Evolutionary conservation across 2,329 filamentous ascomycete genomes (phyloP).

Genomic region (Fusarium illudens): DNA sequence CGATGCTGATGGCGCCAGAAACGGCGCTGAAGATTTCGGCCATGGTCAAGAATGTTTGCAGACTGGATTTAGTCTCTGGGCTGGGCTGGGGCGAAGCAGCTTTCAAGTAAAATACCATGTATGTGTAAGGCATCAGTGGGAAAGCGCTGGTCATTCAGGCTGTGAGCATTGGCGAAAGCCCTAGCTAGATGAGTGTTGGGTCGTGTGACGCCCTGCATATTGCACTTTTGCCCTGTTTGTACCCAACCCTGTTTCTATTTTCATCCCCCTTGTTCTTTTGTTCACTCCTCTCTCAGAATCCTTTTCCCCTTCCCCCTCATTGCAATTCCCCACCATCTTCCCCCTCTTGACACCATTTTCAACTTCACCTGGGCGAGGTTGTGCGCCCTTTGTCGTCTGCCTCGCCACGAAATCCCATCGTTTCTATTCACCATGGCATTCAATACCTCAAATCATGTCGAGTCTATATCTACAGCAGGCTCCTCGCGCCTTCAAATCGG

Average conservation of each 20-base stretch:
- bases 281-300: background rate
- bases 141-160: rapidly evolving
- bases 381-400: rapidly evolving
- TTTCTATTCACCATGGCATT: background rate
- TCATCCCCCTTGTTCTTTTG: background rate
- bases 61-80: rapidly evolving
- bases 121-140: background rate
- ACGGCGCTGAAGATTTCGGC: constrained; percentile 31
- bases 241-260: background rate
- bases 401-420: rapidly evolving
- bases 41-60: background rate
- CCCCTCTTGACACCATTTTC: background rate
- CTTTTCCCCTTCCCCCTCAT: background rate
- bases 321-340: rapidly evolving
- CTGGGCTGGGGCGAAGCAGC: background rate
- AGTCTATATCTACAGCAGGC: background rate
- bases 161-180: background rate
- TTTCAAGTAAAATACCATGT: background rate
- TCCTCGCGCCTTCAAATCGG: background rate
- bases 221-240: background rate
- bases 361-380: background rate
- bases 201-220: background rate
- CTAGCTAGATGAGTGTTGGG: background rate
- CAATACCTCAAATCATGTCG: background rate
- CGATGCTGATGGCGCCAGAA: constrained; percentile 46